A percentile compares a stretch with the other conserved stretches of the same genome.
Conservation (phyloP, 1,284 basidiomycete species). For the Megacollybia platyphylla region DNA sequence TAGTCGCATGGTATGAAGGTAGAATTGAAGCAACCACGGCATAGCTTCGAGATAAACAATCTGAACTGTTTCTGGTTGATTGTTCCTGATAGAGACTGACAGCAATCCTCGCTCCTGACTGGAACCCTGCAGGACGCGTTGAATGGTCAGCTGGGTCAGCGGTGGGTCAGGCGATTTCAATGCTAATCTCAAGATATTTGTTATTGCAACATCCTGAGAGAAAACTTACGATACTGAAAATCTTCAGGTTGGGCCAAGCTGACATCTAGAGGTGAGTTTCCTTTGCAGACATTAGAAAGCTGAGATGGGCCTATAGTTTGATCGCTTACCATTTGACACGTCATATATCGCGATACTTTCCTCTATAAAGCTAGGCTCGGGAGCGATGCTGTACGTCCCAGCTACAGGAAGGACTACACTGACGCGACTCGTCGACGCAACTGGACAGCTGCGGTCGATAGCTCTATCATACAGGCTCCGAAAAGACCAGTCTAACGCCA, state of each 20-base stretch:
- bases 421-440: slow-evolving; percentile 41
- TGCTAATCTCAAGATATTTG: slow-evolving; percentile 12
- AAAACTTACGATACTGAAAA: slow-evolving; percentile 41
- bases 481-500: slow-evolving; percentile 63
- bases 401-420: slow-evolving; percentile 31
- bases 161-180: slow-evolving; percentile 14
- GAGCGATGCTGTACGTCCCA: slow-evolving; percentile 30
- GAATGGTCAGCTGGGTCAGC: slow-evolving; percentile 44
- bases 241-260: slow-evolving; percentile 44
- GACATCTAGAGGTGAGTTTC: slow-evolving; percentile 34
- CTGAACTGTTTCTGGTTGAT: slow-evolving; percentile 31
- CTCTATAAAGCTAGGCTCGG: slow-evolving; percentile 27
- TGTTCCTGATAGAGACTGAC: slow-evolving; percentile 59
- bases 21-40: slow-evolving; percentile 88
- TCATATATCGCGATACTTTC: slow-evolving; percentile 31
- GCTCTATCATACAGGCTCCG: slow-evolving; percentile 58
- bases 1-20: slow-evolving; percentile 68
- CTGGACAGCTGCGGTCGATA: slow-evolving; percentile 50
- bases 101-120: slow-evolving; percentile 72
- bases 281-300: slow-evolving; percentile 9
- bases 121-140: slow-evolving; percentile 62
- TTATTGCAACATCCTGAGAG: slow-evolving; percentile 8
- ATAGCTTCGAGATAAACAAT: slow-evolving; percentile 82
- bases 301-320: too few species aligned
- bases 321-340: slow-evolving; percentile 29